These are phyloP conservation scores for Saturnispora zaruensis DNA, from an alignment of 805 yeast species.

Conservation along the genomic window DNA sequence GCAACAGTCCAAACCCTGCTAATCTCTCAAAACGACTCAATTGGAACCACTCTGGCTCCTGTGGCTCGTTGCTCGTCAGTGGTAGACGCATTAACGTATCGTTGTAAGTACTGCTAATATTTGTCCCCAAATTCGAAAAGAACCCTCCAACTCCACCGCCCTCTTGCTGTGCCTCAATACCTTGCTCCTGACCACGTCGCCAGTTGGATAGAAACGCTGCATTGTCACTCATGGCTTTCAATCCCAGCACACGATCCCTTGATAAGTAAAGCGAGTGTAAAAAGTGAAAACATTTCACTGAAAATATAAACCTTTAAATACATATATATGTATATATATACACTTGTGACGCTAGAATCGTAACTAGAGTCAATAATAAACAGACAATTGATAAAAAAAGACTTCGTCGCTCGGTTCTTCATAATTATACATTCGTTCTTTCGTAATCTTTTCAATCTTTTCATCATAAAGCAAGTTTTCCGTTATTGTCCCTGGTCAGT, in stretches of 20 bases:
- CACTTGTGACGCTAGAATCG: background rate
- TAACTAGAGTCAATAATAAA: background rate
- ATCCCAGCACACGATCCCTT: background rate
- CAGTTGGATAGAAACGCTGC: conserved; percentile 25
- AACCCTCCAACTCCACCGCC: conserved; percentile 6
- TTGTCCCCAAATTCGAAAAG: conserved; percentile 12
- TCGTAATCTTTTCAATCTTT: background rate
- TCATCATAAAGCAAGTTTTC: background rate
- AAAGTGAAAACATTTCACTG: background rate
- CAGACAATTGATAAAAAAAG: background rate
- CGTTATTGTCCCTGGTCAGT: background rate
- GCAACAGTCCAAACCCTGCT: conserved; percentile 66
- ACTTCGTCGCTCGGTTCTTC: too few relatives aligned
- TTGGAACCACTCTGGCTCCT: conserved; percentile 73
- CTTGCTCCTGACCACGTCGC: conserved; percentile 14
- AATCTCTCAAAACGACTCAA: conserved; percentile 73
- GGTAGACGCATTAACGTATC: conserved; percentile 49
- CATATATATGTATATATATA: background rate
- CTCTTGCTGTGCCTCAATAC: conserved; percentile 3
- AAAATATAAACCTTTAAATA: background rate
- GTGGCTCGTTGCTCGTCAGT: conserved; percentile 43
- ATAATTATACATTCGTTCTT: background rate
- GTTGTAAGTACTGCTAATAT: conserved; percentile 14
- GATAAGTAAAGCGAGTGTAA: background rate
- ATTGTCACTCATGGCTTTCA: conserved; percentile 12